Conservation (phyloP, 2,329 filamentous ascomycete species). For the Sarocladiaceae sp. region DNA sequence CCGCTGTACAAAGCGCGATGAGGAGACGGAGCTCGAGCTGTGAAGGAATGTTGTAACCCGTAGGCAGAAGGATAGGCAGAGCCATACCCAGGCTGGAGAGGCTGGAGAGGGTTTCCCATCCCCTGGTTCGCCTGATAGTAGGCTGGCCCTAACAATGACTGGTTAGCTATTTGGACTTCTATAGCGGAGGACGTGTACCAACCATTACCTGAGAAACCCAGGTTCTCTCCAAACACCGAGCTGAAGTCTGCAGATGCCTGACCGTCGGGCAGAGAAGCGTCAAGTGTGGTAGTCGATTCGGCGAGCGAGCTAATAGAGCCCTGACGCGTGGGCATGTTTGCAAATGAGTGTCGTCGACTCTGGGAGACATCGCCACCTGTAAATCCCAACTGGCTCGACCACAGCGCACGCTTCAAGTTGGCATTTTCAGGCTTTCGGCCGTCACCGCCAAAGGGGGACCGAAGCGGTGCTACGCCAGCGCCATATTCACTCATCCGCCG, state of each 20-base stretch:
- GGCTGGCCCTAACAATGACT: slow-evolving; percentile 11
- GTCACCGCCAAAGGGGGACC: slow-evolving; percentile 49
- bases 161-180: slow-evolving; percentile 4
- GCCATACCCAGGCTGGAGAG: slow-evolving; percentile 19
- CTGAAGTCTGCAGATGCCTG: slow-evolving; percentile 38
- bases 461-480: slow-evolving; percentile 36
- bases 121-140: slow-evolving; percentile 34
- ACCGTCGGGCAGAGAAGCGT: slow-evolving; percentile 39
- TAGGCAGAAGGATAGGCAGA: slow-evolving; percentile 45
- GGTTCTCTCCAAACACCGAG: not conserved
- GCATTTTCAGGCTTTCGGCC: slow-evolving; percentile 57
- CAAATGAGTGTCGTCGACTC: slow-evolving; percentile 77
- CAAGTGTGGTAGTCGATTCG: slow-evolving; percentile 42
- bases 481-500: slow-evolving; percentile 46
- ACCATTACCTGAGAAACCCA: slow-evolving; percentile 2
- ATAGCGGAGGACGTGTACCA: not conserved
- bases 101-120: slow-evolving; percentile 19
- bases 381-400: slow-evolving; percentile 48
- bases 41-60: slow-evolving; percentile 38
- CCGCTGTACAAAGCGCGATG: slow-evolving; percentile 56
- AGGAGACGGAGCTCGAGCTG: slow-evolving; percentile 53
- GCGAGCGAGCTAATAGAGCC: slow-evolving; percentile 58
- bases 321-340: slow-evolving; percentile 61
- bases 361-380: slow-evolving; percentile 63
- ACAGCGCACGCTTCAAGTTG: slow-evolving; percentile 60